Base-by-base conservation (phyloP, 1,284 basidiomycete genomes). In the Puccinia horiana region DNA sequence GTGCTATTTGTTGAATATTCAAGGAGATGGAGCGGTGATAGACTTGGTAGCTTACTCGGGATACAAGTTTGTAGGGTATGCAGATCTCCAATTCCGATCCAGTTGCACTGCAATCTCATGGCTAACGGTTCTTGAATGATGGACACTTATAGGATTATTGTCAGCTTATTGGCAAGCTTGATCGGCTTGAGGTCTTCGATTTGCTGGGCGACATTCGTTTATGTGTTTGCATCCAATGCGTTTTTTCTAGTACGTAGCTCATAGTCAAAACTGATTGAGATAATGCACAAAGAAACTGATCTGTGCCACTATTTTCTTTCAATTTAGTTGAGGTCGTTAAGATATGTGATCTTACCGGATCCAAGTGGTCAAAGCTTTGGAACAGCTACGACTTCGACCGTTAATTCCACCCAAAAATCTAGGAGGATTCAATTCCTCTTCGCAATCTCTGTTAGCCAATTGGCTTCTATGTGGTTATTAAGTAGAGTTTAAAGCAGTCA, bases 41-140 rank as follows among this genome's bases (percentile, higher is more conserved):
- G 90, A 91, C 83, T 85, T 91, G 81, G 87, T 90, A 20, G 89
- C 89, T 6, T 99, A 98, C 86, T 93, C 92, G 5, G 96, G 97
- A 0, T 99, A 99, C 89, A 99, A 99, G 87, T 99, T 99, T 85
- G 94, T 98, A 67, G 95, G 94, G 93, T 94, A 84, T 82, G 88
- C 42, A 11, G n/a, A 72, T 9, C 11, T 18, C 23, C 42, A 18
- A 67, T 14, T 29, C 42, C 9, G 9, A 47, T 49, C 16, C 14
- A 65, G 37, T 37, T 32, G 32, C 37, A n/a, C 37, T 23, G 23
- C 44, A 32, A 32, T 40, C 61, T 35, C 61, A 65, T 35, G 6
- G 26, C 49, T 72, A 26, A 52, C 32, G 23, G 32, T 52, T 18
- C 44, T 52, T 47, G 47, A 29, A 49, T 49, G 37, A 16, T 16